Evolutionary conservation across 176 grass and related monocot species (phyloP).

Genomic region (Dendrocalamus sinicus): DNA sequence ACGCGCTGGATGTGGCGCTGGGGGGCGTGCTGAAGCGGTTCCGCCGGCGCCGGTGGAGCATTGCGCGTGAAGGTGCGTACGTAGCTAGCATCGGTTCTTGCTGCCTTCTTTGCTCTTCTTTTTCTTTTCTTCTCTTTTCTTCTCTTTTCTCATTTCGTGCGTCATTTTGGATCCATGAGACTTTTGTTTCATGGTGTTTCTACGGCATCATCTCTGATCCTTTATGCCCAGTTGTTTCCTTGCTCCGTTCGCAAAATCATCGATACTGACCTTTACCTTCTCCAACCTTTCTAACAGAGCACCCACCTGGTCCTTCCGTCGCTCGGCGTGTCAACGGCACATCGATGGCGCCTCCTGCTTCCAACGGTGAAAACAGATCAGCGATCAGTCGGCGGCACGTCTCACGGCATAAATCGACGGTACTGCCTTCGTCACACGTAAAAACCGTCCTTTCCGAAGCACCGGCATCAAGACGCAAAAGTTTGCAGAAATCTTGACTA

Average conservation of each 20-base stretch:
- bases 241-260: background rate
- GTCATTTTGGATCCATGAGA: background rate
- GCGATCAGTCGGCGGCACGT: background rate
- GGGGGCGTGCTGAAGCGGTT: slow-evolving; percentile 60
- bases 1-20: slow-evolving; percentile 75
- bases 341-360: background rate
- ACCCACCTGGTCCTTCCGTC: background rate
- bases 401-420: background rate
- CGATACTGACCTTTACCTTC: background rate
- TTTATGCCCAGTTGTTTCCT: background rate
- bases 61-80: slow-evolving; percentile 3
- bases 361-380: background rate
- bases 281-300: slow-evolving; percentile 13
- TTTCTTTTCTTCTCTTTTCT: background rate
- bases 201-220: background rate
- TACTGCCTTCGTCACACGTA: background rate
- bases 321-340: background rate
- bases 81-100: background rate
- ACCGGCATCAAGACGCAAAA: slow-evolving; percentile 20
- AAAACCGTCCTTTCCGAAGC: slow-evolving; percentile 9
- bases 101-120: background rate
- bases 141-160: background rate
- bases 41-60: slow-evolving; percentile 34
- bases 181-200: background rate
- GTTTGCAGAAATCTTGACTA: slow-evolving; percentile 28